A percentile compares a stretch with the other conserved stretches of the same genome.
These are phyloP conservation scores for Wickerhamiella occidentalis DNA, from an alignment of 805 yeast species.

Conservation along the genomic window DNA sequence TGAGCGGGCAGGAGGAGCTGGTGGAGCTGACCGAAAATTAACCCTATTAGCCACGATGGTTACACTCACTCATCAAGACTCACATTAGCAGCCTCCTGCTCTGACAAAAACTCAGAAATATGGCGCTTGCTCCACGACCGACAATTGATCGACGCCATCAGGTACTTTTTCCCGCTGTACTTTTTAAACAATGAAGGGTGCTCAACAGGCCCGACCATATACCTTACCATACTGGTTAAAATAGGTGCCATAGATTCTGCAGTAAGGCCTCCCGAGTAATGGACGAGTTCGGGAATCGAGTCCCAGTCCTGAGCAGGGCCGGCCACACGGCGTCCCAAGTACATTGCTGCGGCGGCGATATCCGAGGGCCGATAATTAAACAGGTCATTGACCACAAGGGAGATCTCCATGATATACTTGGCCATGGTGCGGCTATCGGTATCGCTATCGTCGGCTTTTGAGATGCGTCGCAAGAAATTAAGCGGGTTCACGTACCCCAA, in stretches of 20 bases:
- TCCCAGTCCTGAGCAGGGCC: slow-evolving; percentile 58
- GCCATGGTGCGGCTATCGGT: slow-evolving; percentile 73
- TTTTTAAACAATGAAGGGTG: slow-evolving; percentile 91
- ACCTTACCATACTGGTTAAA: slow-evolving; percentile 62
- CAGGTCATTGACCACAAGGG: slow-evolving; percentile 63
- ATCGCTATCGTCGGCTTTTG: slow-evolving; percentile 85
- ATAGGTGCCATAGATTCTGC: slow-evolving; percentile 62
- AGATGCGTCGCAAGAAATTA: slow-evolving; percentile 76
- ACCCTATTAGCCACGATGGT: too few species aligned
- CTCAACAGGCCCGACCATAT: slow-evolving; percentile 54
- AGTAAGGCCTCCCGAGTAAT: slow-evolving; percentile 82
- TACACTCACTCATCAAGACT: background rate
- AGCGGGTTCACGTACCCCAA: slow-evolving; percentile 79
- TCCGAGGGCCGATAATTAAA: slow-evolving; percentile 63
- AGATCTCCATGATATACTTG: slow-evolving; percentile 67
- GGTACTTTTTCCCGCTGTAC: slow-evolving; percentile 76
- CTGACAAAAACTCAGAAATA: background rate
- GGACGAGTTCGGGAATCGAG: slow-evolving; percentile 56
- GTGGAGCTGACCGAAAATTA: too few species aligned
- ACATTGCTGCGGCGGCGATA: slow-evolving; percentile 83
- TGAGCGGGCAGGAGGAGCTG: too few species aligned
- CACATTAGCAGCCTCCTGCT: background rate
- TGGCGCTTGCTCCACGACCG: slow-evolving; percentile 28
- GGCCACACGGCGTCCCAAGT: slow-evolving; percentile 60
- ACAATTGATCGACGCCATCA: slow-evolving; percentile 42